A percentile compares a stretch with the other conserved stretches of the same genome.
Conservation (phyloP, 1,139 yeast species). For the Torulaspora pretoriensis region DNA sequence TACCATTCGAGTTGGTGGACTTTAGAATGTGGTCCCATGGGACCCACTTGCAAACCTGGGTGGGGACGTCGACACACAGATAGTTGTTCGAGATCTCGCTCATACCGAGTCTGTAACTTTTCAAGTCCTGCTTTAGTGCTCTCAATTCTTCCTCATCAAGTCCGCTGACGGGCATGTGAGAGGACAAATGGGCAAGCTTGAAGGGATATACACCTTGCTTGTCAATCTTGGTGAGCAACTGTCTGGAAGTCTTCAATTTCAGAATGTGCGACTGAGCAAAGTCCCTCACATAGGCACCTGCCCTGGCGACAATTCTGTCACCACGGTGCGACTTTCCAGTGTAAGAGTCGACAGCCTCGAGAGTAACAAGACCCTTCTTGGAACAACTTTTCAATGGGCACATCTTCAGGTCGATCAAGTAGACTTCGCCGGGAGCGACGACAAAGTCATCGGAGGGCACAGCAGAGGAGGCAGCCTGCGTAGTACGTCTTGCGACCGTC, state of each 20-base stretch:
- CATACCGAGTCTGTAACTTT: conserved; percentile 68
- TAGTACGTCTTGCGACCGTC: conserved; percentile 39
- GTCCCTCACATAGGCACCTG: conserved; percentile 81
- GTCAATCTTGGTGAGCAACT: conserved; percentile 66
- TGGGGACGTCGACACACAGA: conserved; percentile 70
- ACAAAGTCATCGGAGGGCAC: conserved; percentile 76
- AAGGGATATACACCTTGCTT: conserved; percentile 87
- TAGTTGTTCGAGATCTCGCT: conserved; percentile 79
- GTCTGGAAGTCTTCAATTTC: conserved; percentile 71
- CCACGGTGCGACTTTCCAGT: conserved; percentile 57
- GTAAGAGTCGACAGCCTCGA: conserved; percentile 60
- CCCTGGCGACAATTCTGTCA: conserved; percentile 52
- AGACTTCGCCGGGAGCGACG: conserved; percentile 79
- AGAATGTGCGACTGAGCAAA: conserved; percentile 73
- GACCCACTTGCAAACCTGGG: conserved; percentile 64
- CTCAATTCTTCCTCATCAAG: conserved; percentile 39
- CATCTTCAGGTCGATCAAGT: conserved; percentile 77
- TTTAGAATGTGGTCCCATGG: conserved; percentile 63
- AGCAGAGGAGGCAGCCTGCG: conserved; percentile 35
- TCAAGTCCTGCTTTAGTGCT: conserved; percentile 51
- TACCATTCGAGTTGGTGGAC: conserved; percentile 60
- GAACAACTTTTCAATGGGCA: conserved; percentile 55
- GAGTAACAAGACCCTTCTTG: conserved; percentile 62
- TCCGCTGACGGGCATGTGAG: conserved; percentile 59
- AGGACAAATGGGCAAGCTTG: conserved; percentile 66